Percentiles rank a stretch among this genome's conserved stretches.
Conservation (phyloP, 345 rosid genomes). For the Citrus unshiu region DNA sequence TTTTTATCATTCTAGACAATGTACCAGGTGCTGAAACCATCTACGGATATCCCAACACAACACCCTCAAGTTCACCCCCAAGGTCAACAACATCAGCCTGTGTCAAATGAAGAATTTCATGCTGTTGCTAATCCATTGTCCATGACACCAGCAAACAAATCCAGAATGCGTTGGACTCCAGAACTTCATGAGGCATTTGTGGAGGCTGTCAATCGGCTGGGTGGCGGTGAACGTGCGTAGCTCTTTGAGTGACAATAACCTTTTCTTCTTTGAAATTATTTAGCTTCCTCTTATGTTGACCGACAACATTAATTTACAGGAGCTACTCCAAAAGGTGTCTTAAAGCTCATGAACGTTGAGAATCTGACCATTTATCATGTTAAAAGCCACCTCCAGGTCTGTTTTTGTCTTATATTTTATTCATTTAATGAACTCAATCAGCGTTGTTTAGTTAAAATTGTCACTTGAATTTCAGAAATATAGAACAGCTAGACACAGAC, state of each 20-base stretch:
- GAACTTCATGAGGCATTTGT: conserved; percentile 93
- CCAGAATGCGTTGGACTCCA: conserved; percentile 95
- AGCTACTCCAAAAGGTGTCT: conserved; percentile 91
- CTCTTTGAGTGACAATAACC: conserved; percentile 1
- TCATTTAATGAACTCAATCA: not conserved
- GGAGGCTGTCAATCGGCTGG: conserved; percentile 84
- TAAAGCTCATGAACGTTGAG: conserved; percentile 74
- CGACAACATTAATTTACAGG: conserved; percentile 42
- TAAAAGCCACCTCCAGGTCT: conserved; percentile 96
- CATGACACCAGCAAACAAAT: conserved; percentile 39
- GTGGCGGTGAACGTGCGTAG: conserved; percentile 84
- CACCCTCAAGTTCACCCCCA: conserved; percentile 29
- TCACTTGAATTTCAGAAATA: conserved; percentile 65
- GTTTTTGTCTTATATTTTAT: conserved; percentile 4
- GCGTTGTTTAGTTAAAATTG: conserved; percentile 10
- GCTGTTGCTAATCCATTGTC: conserved; percentile 28
- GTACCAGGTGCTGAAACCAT: conserved; percentile 29
- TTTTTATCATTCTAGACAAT: conserved; percentile 1
- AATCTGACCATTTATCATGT: conserved; percentile 92
- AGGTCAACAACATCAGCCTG: conserved; percentile 38
- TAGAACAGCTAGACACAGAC: conserved; percentile 86
- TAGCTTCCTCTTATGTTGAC: conserved; percentile 7
- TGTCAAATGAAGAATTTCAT: conserved; percentile 27
- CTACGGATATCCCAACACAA: conserved; percentile 30
- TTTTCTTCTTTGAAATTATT: not conserved